phyloP scores from a whole-genome alignment of 2,329 filamentous ascomycete species.

The Ceratocystis cubensis region DNA sequence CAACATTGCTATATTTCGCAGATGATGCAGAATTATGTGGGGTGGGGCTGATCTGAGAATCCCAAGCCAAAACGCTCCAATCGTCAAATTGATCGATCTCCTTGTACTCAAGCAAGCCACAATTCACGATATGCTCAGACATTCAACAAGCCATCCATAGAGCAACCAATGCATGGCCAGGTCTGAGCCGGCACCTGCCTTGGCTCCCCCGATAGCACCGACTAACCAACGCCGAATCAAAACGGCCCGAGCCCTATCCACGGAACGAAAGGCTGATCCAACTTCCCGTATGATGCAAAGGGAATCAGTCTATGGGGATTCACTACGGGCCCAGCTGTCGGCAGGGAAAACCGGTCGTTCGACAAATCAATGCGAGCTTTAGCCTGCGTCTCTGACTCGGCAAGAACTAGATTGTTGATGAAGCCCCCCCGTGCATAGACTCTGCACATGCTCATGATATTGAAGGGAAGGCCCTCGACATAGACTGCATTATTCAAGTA shows the following conservation, averaged over 20 bases:
- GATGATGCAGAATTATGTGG: too few species aligned
- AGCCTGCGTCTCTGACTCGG: not conserved
- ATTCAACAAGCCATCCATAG: too few species aligned
- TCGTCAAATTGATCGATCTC: too few species aligned
- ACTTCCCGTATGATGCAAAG: not conserved
- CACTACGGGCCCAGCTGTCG: not conserved
- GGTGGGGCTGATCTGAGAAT: too few species aligned
- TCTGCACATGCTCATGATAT: slow-evolving; percentile 8
- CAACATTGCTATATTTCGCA: too few species aligned
- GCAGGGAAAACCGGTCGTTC: not conserved
- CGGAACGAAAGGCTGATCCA: not conserved
- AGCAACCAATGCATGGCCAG: too few species aligned
- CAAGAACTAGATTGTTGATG: not conserved
- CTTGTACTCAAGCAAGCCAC: too few species aligned
- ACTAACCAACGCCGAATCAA: not conserved
- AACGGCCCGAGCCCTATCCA: slow-evolving; percentile 3
- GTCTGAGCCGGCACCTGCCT: too few species aligned
- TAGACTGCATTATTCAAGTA: slow-evolving; percentile 4
- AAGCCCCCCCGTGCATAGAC: slow-evolving; percentile 4
- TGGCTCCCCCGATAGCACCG: too few species aligned
- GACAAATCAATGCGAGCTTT: slow-evolving; percentile 1
- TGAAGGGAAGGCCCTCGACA: not conserved
- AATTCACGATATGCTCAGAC: too few species aligned
- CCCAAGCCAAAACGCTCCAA: too few species aligned
- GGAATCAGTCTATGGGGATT: slow-evolving; percentile 3